These are phyloP conservation scores for Hypoxylon sp. DNA, from an alignment of 2,329 filamentous ascomycete species.

Conservation along the genomic window DNA sequence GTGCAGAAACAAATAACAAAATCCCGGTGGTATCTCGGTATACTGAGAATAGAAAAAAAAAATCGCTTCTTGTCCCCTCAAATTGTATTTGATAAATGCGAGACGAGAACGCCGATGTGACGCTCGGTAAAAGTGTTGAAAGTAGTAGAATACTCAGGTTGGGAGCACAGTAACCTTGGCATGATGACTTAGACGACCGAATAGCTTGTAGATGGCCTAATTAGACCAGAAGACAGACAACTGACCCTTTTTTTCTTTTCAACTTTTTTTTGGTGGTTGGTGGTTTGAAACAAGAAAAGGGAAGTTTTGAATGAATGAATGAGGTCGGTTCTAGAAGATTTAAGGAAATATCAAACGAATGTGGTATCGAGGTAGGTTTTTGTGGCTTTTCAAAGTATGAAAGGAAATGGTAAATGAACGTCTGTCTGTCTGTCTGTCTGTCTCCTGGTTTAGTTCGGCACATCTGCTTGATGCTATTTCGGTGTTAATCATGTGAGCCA, in stretches of 20 bases:
- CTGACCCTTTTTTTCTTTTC: conserved; percentile 28
- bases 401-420: conserved; percentile 45
- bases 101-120: conserved; percentile 12
- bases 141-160: conserved; percentile 3
- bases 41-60: conserved; percentile 40
- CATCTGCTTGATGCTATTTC: conserved; percentile 17
- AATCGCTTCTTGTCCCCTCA: conserved; percentile 19
- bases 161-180: conserved; percentile 3
- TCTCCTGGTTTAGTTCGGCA: conserved; percentile 32
- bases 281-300: conserved; percentile 38
- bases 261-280: conserved; percentile 33
- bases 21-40: conserved; percentile 41
- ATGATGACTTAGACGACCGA: conserved; percentile 10
- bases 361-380: conserved; percentile 15
- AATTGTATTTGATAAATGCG: conserved; percentile 11
- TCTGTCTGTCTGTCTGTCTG: too few relatives aligned
- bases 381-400: conserved; percentile 14
- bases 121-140: conserved; percentile 11
- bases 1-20: conserved; percentile 33
- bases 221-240: conserved; percentile 34
- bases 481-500: conserved; percentile 18
- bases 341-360: conserved; percentile 42
- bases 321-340: conserved; percentile 40
- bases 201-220: conserved; percentile 15
- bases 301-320: conserved; percentile 47